Percentiles rank a stretch among this genome's conserved stretches.
These are phyloP conservation scores for Sporothrix pallida DNA, from an alignment of 2,329 filamentous ascomycete species.

Conservation along the genomic window DNA sequence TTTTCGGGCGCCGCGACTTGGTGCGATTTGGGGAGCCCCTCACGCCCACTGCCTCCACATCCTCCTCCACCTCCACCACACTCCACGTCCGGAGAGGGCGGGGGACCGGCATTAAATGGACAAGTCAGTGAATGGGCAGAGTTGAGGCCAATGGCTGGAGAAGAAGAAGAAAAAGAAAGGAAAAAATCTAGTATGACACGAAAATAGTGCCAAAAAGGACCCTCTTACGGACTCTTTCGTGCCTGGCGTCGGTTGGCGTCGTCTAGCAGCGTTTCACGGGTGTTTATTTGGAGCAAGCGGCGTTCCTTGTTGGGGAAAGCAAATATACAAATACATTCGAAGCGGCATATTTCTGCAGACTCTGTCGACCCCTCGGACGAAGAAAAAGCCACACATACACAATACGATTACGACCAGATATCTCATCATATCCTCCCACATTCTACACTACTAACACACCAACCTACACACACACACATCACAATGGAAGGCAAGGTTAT, in stretches of 20 bases:
- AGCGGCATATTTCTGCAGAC: background rate
- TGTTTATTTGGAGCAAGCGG: conserved; percentile 1
- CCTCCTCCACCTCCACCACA: conserved; percentile 4
- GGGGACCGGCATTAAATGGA: background rate
- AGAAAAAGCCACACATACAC: background rate
- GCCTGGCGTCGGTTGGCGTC: background rate
- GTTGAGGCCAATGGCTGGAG: background rate
- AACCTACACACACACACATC: background rate
- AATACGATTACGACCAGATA: background rate
- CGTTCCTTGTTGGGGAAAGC: background rate
- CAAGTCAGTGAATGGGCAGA: too few species aligned
- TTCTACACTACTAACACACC: background rate
- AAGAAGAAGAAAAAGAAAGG: background rate
- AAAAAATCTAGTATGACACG: background rate
- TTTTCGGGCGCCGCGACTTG: background rate
- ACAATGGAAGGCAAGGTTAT: conserved; percentile 47
- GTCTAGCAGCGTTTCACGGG: background rate
- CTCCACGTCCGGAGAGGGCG: background rate
- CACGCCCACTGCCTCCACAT: background rate
- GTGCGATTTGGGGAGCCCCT: background rate
- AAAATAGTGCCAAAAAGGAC: background rate
- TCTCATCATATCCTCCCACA: background rate
- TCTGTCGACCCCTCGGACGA: background rate
- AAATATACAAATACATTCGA: conserved; percentile 20
- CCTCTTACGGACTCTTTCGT: background rate